Evolutionary conservation across 2,329 filamentous ascomycete genomes (phyloP).

Genomic region (Colletotrichum siamense): DNA sequence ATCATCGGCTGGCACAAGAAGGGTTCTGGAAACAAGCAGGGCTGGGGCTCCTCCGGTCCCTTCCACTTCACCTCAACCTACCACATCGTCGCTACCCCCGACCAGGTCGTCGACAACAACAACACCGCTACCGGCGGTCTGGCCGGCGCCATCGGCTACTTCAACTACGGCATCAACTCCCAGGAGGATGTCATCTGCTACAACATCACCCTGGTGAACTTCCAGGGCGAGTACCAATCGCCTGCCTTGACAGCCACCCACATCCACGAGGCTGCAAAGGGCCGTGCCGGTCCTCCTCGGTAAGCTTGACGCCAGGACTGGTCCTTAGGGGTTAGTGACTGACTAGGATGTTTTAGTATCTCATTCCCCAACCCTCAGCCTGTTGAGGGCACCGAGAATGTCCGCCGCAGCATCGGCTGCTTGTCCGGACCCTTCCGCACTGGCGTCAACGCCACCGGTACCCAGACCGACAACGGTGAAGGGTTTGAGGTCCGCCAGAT

Average conservation of each 20-base stretch:
- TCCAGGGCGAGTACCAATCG: constrained; percentile 56
- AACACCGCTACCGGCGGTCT: constrained; percentile 44
- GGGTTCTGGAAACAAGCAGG: constrained; percentile 17
- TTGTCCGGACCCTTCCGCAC: constrained; percentile 40
- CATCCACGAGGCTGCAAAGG: constrained; percentile 54
- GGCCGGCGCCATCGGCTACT: constrained; percentile 49
- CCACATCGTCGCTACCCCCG: constrained; percentile 50
- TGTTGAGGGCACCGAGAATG: constrained; percentile 33
- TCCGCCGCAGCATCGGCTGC: constrained; percentile 46
- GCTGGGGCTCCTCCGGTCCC: constrained; percentile 18
- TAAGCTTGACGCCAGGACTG: constrained; percentile 22
- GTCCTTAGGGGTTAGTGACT: background rate
- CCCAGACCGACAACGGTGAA: constrained; percentile 33
- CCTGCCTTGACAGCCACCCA: constrained; percentile 58
- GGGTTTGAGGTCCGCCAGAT: constrained; percentile 57
- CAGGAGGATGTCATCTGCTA: constrained; percentile 47
- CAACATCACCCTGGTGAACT: constrained; percentile 55
- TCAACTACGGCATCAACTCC: constrained; percentile 59
- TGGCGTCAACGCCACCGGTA: constrained; percentile 31
- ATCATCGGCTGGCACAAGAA: constrained; percentile 22
- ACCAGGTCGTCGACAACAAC: constrained; percentile 52
- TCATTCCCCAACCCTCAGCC: constrained; percentile 53
- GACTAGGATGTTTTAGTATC: constrained; percentile 30
- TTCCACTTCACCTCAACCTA: constrained; percentile 55
- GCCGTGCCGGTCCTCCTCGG: constrained; percentile 54